Evolutionary conservation across 2,329 filamentous ascomycete genomes (phyloP), one percentile per base, ranked within the genome.

Genomic region (Madurella mycetomatis): DNA sequence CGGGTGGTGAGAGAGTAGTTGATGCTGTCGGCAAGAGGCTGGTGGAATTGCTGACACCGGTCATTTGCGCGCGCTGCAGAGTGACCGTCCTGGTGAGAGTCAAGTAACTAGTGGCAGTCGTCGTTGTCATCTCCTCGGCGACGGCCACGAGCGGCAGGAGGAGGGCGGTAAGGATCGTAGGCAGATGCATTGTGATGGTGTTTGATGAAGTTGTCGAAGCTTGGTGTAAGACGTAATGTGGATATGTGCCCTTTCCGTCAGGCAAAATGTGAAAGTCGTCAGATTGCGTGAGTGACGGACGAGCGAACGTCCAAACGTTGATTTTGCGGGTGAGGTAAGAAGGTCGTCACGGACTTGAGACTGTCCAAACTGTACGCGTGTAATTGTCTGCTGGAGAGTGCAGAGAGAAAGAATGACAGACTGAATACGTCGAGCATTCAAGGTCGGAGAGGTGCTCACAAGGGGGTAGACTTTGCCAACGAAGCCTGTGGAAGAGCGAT

Each of bases 81-180:
- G 72, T 75, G 64, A 76, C 64, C 34, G 77, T 72, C 64, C 72
- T 67, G 44, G 74, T 74, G 57, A 83, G 74, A 44, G 76, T 81
- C 66, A 79, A 65, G 44, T 74, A 76, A 52, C 72, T 72, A 41
- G 80, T 83, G 25, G 72, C 72, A 16, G 79, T 82, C 46, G 70
- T 71, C 18, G 76, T 78, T 16, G 76, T 73, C 42, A 66, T 63
- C 34, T 66, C 68, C 49, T 73, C 66, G 39, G 79, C 79, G 49
- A 79, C 63, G 56, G 78, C 81, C 64, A 82, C 66, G 50, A 80
- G 72, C 63, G 81, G 80, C 65, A 84, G 73, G 59, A 78, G 65
- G 58, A 73, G 67, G 57, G 76, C 75, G 56, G 78, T 67, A 64
- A 77, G 54, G 56, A 83, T 63, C 31, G 74, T 68, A 45, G 70